Conservation (phyloP, 352 stramenopile genomes). For the Globisporangium emineosum region DNA sequence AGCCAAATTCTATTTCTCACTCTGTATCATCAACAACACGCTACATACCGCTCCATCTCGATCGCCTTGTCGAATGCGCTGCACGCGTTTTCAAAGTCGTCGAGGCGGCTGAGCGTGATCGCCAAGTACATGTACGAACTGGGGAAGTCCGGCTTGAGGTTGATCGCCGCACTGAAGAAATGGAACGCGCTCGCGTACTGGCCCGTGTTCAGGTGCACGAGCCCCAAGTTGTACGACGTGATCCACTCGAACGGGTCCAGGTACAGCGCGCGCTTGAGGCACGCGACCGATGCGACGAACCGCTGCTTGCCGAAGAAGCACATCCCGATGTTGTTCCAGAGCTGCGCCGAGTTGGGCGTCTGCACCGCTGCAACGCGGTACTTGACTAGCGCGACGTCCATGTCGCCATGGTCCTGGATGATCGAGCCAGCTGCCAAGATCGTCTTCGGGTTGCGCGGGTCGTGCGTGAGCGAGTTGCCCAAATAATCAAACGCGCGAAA, state of each 20-base stretch:
- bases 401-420: conserved; percentile 92
- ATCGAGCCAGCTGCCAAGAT: conserved; percentile 92
- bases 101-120: conserved; percentile 84
- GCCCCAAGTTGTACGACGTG: conserved; percentile 91
- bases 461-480: conserved; percentile 91
- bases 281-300: conserved; percentile 84
- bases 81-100: conserved; percentile 92
- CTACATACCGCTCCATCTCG: conserved; percentile 73
- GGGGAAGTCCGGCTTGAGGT: conserved; percentile 85
- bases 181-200: conserved; percentile 94
- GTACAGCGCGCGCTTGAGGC: conserved; percentile 90
- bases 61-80: conserved; percentile 91
- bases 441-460: conserved; percentile 88
- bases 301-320: conserved; percentile 94
- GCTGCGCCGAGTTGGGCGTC: conserved; percentile 89
- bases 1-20: background rate
- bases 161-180: conserved; percentile 89
- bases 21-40: conserved; percentile 6
- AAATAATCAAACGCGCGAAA: conserved; percentile 93
- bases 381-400: conserved; percentile 94
- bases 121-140: conserved; percentile 93
- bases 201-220: conserved; percentile 91
- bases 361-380: conserved; percentile 91
- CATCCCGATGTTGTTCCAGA: conserved; percentile 97
- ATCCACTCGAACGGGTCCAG: conserved; percentile 95